These are phyloP conservation scores for Clavispora fructus DNA, from an alignment of 805 yeast species.

Conservation along the genomic window DNA sequence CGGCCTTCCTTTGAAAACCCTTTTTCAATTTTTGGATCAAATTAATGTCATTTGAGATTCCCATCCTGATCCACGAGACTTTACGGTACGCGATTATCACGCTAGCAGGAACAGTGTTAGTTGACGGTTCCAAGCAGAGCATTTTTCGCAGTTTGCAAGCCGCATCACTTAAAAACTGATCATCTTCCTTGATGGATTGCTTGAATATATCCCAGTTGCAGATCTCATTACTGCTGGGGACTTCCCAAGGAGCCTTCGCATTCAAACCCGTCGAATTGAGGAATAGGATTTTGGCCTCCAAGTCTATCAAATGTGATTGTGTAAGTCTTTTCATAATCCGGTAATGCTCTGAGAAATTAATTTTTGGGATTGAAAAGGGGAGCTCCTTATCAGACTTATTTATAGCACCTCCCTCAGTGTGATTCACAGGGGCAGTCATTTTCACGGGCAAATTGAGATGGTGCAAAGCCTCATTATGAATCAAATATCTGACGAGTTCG, in stretches of 20 bases:
- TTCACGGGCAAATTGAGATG: constrained; percentile 8
- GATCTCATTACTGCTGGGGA: constrained; percentile 2
- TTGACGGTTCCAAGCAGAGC: not conserved
- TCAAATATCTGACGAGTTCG: constrained; percentile 8
- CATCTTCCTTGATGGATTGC: not conserved
- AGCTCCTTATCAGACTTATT: not conserved
- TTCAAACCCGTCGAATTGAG: not conserved
- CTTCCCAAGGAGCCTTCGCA: constrained; percentile 8
- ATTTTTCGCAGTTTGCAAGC: not conserved
- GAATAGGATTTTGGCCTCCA: constrained; percentile 10
- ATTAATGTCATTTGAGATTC: constrained; percentile 5
- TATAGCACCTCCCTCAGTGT: not conserved
- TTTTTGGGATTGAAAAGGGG: constrained; percentile 5
- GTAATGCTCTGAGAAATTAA: constrained; percentile 9
- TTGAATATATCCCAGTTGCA: constrained; percentile 3
- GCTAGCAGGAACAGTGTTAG: constrained; percentile 1
- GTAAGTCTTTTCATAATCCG: constrained; percentile 12
- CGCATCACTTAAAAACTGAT: constrained; percentile 4
- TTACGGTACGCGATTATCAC: constrained; percentile 4
- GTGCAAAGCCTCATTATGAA: constrained; percentile 10
- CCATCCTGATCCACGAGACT: constrained; percentile 4
- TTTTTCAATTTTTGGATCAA: constrained; percentile 5
- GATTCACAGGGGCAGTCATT: constrained; percentile 5
- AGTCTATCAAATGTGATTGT: constrained; percentile 2
- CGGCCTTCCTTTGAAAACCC: constrained; percentile 7